Base-by-base conservation (phyloP, 306 rosid genomes). In the Notholithocarpus densiflorus region DNA sequence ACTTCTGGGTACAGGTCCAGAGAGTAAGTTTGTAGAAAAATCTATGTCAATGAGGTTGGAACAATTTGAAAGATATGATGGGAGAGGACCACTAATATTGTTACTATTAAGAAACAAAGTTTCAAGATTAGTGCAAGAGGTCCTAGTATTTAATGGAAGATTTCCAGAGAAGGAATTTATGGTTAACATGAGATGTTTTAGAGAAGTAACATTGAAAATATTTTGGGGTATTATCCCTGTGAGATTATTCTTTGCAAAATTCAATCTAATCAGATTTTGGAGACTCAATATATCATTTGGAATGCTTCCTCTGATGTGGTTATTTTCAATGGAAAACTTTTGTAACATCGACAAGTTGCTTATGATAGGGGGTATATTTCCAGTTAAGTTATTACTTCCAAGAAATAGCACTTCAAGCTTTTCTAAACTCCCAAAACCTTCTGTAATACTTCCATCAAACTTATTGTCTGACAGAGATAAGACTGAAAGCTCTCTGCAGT, bases 91-190 rank as follows among this genome's bases (percentile, higher is more conserved):
- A 19, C 6, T 19, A 32, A 32, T 1, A 19, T 19, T 10, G 72
- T 66, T 32, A 1, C 0, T 1, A 66, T 2, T 5, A 8, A 66
- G 5, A 0, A 0, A 0, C 24, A 66, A 0, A 34, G 2, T 0
- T 18, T 32, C 14, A 32, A 65, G 24, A 32, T 19, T 31, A 19
- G 48, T 3, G 71, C 71, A 65, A 6, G 14, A 32, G 18, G 6
- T 1, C 23, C 48, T 12, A 31, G 0, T 1, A 65, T 65, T 3
- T 6, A 18, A 18, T 31, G 51, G 71, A 32, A 66, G 26, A 66
- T 4, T 32, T 19, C 71, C 71, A 7, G 15, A 65, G 0, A 65
- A 3, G 3, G 71, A 65, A 32, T 32, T 31, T 0, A 3, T 0
- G 1, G 23, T 5, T 24, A 65, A 31, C 3, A 0, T 0, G 51